Conservation (phyloP, 75 land plant genomes). For the Ceratopteris richardii region DNA sequence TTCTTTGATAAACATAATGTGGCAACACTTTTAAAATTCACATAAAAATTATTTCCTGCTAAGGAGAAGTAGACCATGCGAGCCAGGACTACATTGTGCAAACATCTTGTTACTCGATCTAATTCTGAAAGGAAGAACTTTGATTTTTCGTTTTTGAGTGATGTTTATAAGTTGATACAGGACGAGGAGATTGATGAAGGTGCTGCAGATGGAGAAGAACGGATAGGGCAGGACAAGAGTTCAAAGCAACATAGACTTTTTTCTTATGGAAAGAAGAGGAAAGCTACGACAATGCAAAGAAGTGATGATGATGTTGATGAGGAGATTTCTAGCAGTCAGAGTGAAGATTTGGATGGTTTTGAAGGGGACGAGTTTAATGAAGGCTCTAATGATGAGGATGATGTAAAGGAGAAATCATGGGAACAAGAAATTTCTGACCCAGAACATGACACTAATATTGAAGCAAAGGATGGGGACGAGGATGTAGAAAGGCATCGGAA, state of each 20-base stretch:
- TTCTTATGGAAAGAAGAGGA: not conserved
- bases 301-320: not conserved
- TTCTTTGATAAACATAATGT: not conserved
- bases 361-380: conserved; percentile 58
- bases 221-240: not conserved
- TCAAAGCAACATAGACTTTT: not conserved
- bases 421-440: conserved; percentile 12
- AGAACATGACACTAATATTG: conserved; percentile 10
- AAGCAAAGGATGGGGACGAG: conserved; percentile 31
- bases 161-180: conserved; percentile 26
- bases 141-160: too few species aligned
- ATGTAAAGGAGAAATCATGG: conserved; percentile 30
- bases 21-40: not conserved
- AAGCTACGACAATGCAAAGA: not conserved
- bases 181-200: conserved; percentile 75
- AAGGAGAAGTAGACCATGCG: not conserved
- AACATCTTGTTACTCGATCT: too few species aligned
- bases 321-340: not conserved
- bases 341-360: too few species aligned
- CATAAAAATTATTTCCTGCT: not conserved
- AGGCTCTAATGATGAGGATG: conserved; percentile 20
- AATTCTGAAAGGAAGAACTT: too few species aligned
- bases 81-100: too few species aligned
- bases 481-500: conserved; percentile 48
- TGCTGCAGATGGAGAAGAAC: conserved; percentile 27